Conservation (phyloP, 2,329 filamentous ascomycete species). For the Gnomoniopsis smithogilvyi region DNA sequence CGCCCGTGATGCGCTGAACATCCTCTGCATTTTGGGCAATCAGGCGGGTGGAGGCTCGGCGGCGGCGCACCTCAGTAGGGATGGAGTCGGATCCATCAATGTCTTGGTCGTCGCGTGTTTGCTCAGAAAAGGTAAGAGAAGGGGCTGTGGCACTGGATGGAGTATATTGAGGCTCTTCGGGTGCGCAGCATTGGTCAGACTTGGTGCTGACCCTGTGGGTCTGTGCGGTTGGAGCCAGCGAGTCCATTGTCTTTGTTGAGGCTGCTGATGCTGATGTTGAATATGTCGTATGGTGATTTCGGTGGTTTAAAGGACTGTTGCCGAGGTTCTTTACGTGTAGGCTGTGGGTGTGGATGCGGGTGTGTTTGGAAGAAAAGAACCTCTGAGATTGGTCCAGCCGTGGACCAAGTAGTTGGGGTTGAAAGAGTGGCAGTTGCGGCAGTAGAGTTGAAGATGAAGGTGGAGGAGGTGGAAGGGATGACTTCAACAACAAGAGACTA, state of each 20-base stretch:
- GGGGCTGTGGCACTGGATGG: slow-evolving; percentile 48
- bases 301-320: too few species aligned
- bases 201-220: slow-evolving; percentile 30
- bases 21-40: slow-evolving; percentile 62
- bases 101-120: slow-evolving; percentile 53
- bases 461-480: background rate
- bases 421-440: background rate
- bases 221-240: slow-evolving; percentile 34
- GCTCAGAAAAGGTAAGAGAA: slow-evolving; percentile 60
- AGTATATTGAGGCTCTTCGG: slow-evolving; percentile 35
- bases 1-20: slow-evolving; percentile 61
- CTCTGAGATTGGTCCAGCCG: background rate
- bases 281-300: slow-evolving; percentile 25
- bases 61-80: slow-evolving; percentile 43
- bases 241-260: slow-evolving; percentile 31
- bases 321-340: too few species aligned
- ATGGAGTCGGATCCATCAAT: slow-evolving; percentile 40
- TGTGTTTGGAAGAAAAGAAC: background rate
- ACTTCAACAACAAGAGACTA: too few species aligned
- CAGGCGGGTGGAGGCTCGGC: slow-evolving; percentile 67
- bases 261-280: slow-evolving; percentile 18
- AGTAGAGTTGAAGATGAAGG: background rate
- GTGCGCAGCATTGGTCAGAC: slow-evolving; percentile 19
- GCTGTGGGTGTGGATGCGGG: too few species aligned
- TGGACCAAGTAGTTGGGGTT: too few species aligned